Conservation (phyloP, 345 rosid genomes). For the Acer campestre region DNA sequence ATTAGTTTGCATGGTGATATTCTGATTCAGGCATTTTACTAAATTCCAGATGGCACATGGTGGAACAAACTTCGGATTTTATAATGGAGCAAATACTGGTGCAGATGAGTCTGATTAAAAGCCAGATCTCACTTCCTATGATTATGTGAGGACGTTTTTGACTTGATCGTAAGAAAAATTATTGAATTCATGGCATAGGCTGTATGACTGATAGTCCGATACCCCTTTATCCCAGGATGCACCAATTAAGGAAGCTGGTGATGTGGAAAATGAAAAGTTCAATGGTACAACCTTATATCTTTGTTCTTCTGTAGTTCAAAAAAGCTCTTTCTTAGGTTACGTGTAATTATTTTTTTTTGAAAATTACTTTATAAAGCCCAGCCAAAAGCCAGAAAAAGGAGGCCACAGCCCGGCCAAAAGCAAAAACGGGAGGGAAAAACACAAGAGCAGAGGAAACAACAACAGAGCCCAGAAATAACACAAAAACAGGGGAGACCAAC, state of each 20-base stretch:
- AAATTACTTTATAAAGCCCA: too few relatives aligned
- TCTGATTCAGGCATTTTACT: not conserved
- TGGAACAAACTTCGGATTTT: constrained; percentile 97
- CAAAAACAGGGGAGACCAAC: too few relatives aligned
- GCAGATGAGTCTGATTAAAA: constrained; percentile 63
- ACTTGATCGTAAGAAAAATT: not conserved
- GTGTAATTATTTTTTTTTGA: not conserved
- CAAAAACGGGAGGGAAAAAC: too few relatives aligned
- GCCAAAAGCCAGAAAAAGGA: too few relatives aligned
- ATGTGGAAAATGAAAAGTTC: constrained; percentile 74
- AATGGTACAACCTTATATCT: constrained; percentile 47
- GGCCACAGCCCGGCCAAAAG: too few relatives aligned
- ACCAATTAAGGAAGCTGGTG: constrained; percentile 88
- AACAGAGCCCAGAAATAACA: too few relatives aligned
- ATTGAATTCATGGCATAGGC: constrained; percentile 2
- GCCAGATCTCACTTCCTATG: constrained; percentile 94
- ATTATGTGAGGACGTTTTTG: constrained; percentile 57
- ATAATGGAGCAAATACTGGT: constrained; percentile 92
- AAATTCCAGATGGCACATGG: constrained; percentile 92
- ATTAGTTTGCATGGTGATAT: constrained; percentile 11
- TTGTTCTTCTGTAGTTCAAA: constrained; percentile 9
- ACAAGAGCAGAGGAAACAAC: too few relatives aligned
- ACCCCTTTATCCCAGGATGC: constrained; percentile 66
- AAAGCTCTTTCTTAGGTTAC: not conserved
- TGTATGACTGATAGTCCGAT: constrained; percentile 19